Conservation (phyloP, 257 asterid species). For the Solanum paucissectum region DNA sequence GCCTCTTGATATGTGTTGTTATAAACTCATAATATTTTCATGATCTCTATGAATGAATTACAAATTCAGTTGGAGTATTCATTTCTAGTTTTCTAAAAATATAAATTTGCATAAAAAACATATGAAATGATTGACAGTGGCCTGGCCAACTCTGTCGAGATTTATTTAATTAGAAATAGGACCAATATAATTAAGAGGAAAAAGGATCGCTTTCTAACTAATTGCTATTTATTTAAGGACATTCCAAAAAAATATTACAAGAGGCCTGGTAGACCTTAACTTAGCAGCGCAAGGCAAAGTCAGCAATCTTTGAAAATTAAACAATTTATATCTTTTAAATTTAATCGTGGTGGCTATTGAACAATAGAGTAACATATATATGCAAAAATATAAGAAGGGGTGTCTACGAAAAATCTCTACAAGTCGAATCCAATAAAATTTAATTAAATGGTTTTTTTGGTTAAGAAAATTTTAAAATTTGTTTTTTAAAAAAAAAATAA, state of each 20-base stretch:
- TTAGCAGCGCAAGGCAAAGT: neutral
- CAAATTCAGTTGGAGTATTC: neutral
- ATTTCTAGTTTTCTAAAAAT: neutral
- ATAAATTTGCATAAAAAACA: neutral
- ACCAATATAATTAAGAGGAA: neutral
- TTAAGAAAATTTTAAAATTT: too few relatives aligned
- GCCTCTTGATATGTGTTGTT: neutral
- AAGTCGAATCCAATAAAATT: neutral
- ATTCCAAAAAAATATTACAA: neutral
- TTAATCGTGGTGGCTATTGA: neutral
- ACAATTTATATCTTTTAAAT: neutral
- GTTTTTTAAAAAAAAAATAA: too few relatives aligned
- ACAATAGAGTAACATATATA: neutral
- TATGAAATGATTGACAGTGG: neutral
- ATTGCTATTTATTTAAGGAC: neutral
- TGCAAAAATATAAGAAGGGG: neutral
- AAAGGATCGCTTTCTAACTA: neutral
- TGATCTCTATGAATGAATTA: neutral
- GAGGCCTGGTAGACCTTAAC: neutral
- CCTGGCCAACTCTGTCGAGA: neutral
- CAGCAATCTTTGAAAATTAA: neutral
- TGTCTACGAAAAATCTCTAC: too few relatives aligned
- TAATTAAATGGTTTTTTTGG: too few relatives aligned
- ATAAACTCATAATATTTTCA: neutral
- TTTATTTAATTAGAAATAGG: neutral